Evolutionary conservation across 1,139 yeast genomes (phyloP).

Genomic region (Geotrichum aggregatum): DNA sequence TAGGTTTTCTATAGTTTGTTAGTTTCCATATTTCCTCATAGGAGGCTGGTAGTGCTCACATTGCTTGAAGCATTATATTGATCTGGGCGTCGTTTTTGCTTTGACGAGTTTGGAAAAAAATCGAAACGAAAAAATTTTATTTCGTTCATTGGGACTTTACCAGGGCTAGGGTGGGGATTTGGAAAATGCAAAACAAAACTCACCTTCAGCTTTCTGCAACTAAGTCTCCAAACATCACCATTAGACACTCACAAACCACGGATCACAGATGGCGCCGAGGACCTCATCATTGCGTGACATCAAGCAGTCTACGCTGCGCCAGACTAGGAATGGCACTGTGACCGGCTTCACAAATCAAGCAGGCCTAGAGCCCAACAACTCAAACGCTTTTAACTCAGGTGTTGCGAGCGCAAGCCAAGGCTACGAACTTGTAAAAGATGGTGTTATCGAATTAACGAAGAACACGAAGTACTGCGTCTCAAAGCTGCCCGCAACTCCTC

Average conservation of each 20-base stretch:
- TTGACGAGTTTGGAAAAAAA: neutral
- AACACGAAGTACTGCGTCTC: constrained; percentile 58
- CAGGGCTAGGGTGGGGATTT: constrained; percentile 12
- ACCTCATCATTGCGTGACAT: constrained; percentile 1
- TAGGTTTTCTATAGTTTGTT: constrained; percentile 53
- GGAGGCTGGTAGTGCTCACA: neutral
- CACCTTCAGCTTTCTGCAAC: neutral
- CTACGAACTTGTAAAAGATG: constrained; percentile 19
- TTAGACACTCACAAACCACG: neutral
- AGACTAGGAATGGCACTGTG: neutral
- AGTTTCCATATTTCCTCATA: neutral
- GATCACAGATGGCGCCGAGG: constrained; percentile 1
- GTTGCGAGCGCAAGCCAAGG: neutral
- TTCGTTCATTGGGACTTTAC: constrained; percentile 10
- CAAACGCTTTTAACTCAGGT: neutral
- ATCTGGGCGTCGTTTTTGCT: neutral
- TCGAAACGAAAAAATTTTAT: constrained; percentile 10
- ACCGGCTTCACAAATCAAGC: neutral
- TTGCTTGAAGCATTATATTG: constrained; percentile 5
- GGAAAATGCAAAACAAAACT: neutral
- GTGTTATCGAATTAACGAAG: constrained; percentile 53
- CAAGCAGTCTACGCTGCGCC: neutral
- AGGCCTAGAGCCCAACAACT: neutral
- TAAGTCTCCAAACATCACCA: neutral
- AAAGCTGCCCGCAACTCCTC: constrained; percentile 56